Conservation (phyloP, 1,284 basidiomycete species). For the Rhodotorula sp. region DNA sequence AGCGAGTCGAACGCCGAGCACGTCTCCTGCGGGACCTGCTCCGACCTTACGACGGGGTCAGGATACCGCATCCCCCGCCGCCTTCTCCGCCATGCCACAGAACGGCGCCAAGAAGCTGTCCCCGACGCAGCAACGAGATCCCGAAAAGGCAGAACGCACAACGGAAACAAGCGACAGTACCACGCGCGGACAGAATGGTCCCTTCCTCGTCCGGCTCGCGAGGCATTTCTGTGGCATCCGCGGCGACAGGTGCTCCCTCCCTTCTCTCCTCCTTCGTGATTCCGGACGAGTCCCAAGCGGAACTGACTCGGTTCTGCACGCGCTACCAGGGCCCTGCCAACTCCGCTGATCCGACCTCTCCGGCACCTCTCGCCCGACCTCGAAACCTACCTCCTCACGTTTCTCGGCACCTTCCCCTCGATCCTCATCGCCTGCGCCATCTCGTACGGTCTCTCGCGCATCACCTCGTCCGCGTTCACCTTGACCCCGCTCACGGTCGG, state of each 20-base stretch:
- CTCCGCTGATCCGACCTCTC: constrained; percentile 15
- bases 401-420: constrained; percentile 29
- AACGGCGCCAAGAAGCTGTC: too few relatives aligned
- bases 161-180: neutral
- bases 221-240: constrained; percentile 19
- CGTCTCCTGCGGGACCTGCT: too few relatives aligned
- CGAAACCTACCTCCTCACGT: constrained; percentile 23
- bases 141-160: neutral
- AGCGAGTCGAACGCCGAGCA: too few relatives aligned
- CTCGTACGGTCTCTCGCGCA: constrained; percentile 16
- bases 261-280: too few relatives aligned
- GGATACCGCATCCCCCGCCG: too few relatives aligned
- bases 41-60: too few relatives aligned
- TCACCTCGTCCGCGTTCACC: constrained; percentile 2
- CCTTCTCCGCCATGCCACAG: too few relatives aligned
- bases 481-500: constrained; percentile 28
- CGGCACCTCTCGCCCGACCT: constrained; percentile 6
- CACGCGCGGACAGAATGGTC: too few relatives aligned
- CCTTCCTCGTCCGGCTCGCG: neutral
- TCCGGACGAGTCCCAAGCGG: too few relatives aligned
- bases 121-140: neutral
- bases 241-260: neutral
- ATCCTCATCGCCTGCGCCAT: constrained; percentile 34
- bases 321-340: neutral
- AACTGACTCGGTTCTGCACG: neutral